These are phyloP conservation scores for Solanum chacoense DNA, from an alignment of 305 asterid genomes.

Conservation along the genomic window DNA sequence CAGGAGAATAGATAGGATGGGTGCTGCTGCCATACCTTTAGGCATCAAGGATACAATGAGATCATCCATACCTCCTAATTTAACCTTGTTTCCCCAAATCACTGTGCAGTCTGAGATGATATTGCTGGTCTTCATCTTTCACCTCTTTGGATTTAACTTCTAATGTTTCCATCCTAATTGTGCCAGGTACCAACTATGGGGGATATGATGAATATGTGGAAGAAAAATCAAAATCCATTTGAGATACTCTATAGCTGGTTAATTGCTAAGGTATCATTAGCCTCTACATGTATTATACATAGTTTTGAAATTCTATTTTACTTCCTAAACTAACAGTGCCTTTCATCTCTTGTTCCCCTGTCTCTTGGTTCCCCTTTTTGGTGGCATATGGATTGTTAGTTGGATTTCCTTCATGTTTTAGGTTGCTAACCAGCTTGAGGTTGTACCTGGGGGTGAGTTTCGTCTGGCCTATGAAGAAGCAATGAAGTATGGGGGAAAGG, in stretches of 20 bases:
- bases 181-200: slow-evolving; percentile 65
- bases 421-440: slow-evolving; percentile 85
- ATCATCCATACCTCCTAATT: neutral
- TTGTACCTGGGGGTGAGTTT: slow-evolving; percentile 90
- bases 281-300: neutral
- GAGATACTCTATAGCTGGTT: slow-evolving; percentile 93
- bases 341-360: neutral
- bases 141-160: neutral
- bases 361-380: neutral
- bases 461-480: slow-evolving; percentile 94
- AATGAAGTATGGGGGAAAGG: slow-evolving; percentile 79
- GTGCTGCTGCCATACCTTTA: neutral
- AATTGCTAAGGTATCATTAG: slow-evolving; percentile 66
- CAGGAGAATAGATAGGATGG: neutral
- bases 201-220: slow-evolving; percentile 89
- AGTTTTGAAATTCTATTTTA: neutral
- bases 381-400: neutral
- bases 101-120: neutral
- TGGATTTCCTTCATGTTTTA: slow-evolving; percentile 15
- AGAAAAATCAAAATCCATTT: slow-evolving; percentile 65
- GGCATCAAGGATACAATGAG: neutral
- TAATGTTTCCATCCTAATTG: neutral
- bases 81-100: neutral
- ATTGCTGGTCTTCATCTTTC: slow-evolving; percentile 1
- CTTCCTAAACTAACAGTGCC: neutral